Base-by-base conservation (phyloP, 2,329 filamentous ascomycete species). In the Proliferodiscus dingleyae region DNA sequence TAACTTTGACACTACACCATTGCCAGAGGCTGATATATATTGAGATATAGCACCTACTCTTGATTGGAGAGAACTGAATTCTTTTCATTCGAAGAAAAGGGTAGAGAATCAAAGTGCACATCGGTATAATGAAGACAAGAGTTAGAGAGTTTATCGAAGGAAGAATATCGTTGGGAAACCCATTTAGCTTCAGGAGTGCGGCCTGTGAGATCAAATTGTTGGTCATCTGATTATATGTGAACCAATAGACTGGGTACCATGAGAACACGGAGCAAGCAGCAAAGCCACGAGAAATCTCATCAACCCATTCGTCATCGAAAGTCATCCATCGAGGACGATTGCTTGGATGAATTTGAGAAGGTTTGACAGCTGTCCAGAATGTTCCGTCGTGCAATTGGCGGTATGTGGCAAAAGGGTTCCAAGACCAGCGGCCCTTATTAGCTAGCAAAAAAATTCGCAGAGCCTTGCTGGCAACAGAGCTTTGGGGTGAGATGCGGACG, bases 291-390 rank as follows among this genome's bases (percentile, higher is more conserved):
- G 74, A 73, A 39, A 89, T 80, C 61, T 90, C 84, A 61, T 89
- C 85, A 26, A 91, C 86, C 85, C 86, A 91, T 42, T 79, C 78
- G 55, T 91, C 87, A 51, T 91, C 86, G 56, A 89, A 89, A 0
- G 81, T 85, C 83, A 90, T 89, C 85, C 85, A 90, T 0, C 45
- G 32, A 0, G 85, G 85, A 44, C 81, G 80, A 52, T 72, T 62
- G 1, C 64, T 64, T 29, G 73, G 68, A 8, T 74, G 68, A 5
- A 87, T 71, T 28, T 71, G 69, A 8, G 80, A 85, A 3, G 85
- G 85, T 68, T 86, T 87, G 49, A 80, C 79, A 3, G 70, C 61
- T 21, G 87, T 79, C 80, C 84, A 89, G 67, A 86, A 80, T 5
- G 66, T 65, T 3, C 68, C 67, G 43, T 67, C 65, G 48, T 73